Base-by-base conservation (phyloP, 1,139 yeast genomes). In the Diutina scorzettiae region DNA sequence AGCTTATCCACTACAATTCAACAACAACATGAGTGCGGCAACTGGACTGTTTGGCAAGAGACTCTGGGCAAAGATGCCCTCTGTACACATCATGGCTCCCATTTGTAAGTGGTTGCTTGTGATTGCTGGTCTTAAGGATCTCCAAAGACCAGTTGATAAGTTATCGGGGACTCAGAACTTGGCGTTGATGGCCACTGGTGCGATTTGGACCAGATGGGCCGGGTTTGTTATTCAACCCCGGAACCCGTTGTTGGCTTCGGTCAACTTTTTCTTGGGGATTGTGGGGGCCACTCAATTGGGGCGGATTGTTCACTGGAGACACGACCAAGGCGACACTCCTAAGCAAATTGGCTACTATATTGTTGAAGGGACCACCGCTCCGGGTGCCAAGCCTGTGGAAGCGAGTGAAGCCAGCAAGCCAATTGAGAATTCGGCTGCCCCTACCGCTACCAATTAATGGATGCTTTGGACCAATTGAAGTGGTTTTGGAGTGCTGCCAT, bases 151-250 rank as follows among this genome's bases (percentile, higher is more conserved):
- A 3, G 95, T 86, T 36, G 96, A 89, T 56, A 81, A 81, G 54
- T 69, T 91, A 44, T 79, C 91, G 42, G 96, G 96, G 45, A 81
- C 96, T 24, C 98, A 91, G 62, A 95, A 85, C 59, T 59, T 82
- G 48, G 95, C 98, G 0, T 70, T 91, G 46, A 73, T 84, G 53
- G 91, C 91, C 41, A 91, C 98, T 1, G 98, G 97, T 45, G 78
- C 76, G 44, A 87, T 91, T 54, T 91, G 98, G 98, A 91, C 98
- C 40, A 78, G 98, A 60, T 91, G 98, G 98, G 89, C 96, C 27
- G 74, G 73, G 2, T 76, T 87, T 62, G 93, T 87, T 48, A 91
- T 91, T 58, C 78, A 69, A 53, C 98, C 98, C 43, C 81, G 84
- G 63, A 91, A 91, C 65, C 71, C 73, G 51, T 67, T 91, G 47